Evolutionary conservation across 805 yeast genomes (phyloP).

Genomic region (Saccharomycopsis sp.): DNA sequence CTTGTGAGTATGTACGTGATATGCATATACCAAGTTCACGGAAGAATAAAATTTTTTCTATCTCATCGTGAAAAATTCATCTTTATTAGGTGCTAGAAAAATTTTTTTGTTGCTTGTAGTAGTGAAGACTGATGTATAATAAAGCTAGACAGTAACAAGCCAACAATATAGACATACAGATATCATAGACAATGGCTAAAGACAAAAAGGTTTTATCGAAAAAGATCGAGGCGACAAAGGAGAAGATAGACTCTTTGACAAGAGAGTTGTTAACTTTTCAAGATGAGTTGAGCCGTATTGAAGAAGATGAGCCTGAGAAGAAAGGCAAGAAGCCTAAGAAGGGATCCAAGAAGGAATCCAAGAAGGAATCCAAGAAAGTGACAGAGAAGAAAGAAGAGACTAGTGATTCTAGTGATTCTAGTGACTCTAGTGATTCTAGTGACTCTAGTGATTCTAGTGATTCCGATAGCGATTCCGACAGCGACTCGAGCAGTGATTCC

Average conservation of each 20-base stretch:
- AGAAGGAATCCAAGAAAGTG: conserved; percentile 8
- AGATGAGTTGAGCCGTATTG: neutral
- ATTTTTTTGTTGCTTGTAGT: too few species aligned
- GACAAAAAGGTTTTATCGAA: conserved; percentile 27
- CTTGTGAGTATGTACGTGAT: too few species aligned
- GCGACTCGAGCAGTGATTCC: conserved; percentile 5
- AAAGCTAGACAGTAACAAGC: too few species aligned
- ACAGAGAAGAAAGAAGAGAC: neutral
- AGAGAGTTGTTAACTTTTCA: conserved; percentile 20
- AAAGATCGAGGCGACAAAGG: conserved; percentile 24
- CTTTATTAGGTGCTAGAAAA: too few species aligned
- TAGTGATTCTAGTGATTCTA: neutral
- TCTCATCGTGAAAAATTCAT: too few species aligned
- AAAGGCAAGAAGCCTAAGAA: conserved; percentile 8
- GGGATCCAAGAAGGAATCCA: conserved; percentile 12
- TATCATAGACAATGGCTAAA: neutral
- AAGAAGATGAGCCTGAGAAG: neutral
- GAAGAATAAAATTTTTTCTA: too few species aligned
- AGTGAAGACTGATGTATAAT: too few species aligned
- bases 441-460: conserved; percentile 14
- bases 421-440: conserved; percentile 10
- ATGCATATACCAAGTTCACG: too few species aligned
- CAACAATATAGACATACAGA: neutral
- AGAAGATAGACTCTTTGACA: conserved; percentile 22
- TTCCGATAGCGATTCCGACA: conserved; percentile 14